phyloP scores from a whole-genome alignment of 257 asterid species.

The Asclepias syriaca region DNA sequence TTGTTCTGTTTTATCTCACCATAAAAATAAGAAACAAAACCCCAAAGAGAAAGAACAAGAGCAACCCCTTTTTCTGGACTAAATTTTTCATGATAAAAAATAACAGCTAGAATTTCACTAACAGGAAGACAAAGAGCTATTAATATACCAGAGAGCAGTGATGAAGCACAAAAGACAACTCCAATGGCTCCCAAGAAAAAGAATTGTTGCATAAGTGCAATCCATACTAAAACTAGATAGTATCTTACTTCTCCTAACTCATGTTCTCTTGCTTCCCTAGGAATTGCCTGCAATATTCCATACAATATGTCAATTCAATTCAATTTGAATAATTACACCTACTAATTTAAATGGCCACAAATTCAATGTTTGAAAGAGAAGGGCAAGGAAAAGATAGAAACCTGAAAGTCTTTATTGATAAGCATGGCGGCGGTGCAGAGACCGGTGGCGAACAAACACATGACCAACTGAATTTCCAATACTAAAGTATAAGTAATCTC shows the following conservation, averaged over 20 bases:
- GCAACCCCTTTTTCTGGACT: constrained; percentile 22
- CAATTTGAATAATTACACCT: no score
- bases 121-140: constrained; percentile 8
- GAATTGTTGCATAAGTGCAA: constrained; percentile 19
- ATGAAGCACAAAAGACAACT: constrained; percentile 22
- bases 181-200: constrained; percentile 24
- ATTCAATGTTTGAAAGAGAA: no score
- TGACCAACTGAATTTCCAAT: constrained; percentile 22
- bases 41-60: constrained; percentile 28
- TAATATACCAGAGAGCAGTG: constrained; percentile 11
- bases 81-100: constrained; percentile 10
- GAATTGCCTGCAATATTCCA: constrained; percentile 15
- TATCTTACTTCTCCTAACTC: constrained; percentile 25
- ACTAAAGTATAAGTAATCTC: constrained; percentile 14
- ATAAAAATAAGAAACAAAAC: constrained; percentile 28
- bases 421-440: constrained; percentile 18
- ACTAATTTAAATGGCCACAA: no score
- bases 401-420: constrained; percentile 21
- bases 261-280: constrained; percentile 21
- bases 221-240: constrained; percentile 10
- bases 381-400: background rate
- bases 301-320: no score
- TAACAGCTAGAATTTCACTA: constrained; percentile 11
- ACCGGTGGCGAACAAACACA: constrained; percentile 18
- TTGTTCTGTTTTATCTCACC: constrained; percentile 17